Base-by-base conservation (phyloP, 1,284 basidiomycete genomes). In the Takashimella tepidaria region DNA sequence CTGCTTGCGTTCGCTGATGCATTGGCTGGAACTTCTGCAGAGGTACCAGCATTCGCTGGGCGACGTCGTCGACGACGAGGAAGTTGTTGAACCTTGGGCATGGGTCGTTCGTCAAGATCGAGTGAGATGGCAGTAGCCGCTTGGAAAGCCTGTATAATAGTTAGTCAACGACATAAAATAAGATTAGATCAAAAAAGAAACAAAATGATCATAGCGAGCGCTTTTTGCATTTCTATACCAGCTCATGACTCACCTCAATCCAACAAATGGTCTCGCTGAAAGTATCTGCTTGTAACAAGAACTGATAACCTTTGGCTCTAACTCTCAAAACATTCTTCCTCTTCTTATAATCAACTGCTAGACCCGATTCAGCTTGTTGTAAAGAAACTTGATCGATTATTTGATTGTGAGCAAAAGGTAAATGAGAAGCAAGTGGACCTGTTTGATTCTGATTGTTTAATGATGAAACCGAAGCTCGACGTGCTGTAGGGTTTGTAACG, bases 261-360 rank as follows among this genome's bases (percentile, higher is more conserved):
- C 93, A 95, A 61, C 89, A 85, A 44, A 98, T 89, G 8, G 96
- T 91, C 45, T 85, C 84, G 37, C 84, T 81, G 45, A 93, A 87
- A 70, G 89, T 87, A 50, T 82, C 84, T 2, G 90, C 89, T 77
- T 98, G 96, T 59, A 98, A 70, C 69, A 98, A 78, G 75, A 98
- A 98, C 78, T 98, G 95, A 78, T 98, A 90, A 12, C 93, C 93
- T 71, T 95, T 92, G 63, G 91, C 80, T 53, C 96, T 79, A 27
- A 98, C 84, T 23, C 95, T 82, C n/a, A 98, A 92, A 40, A 98
- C 92, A 73, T 98, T 90, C 76, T 85, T 87, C 58, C 92, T 81
- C 80, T 98, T 98, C 64, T 85, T 60, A 75, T 98, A 98, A 75
- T 98, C 95, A 50, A 90, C 93, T 20, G 92, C 96, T 13, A 98